Conservation (phyloP, 192 early-diverging fungal species). For the Dispira simplex region DNA sequence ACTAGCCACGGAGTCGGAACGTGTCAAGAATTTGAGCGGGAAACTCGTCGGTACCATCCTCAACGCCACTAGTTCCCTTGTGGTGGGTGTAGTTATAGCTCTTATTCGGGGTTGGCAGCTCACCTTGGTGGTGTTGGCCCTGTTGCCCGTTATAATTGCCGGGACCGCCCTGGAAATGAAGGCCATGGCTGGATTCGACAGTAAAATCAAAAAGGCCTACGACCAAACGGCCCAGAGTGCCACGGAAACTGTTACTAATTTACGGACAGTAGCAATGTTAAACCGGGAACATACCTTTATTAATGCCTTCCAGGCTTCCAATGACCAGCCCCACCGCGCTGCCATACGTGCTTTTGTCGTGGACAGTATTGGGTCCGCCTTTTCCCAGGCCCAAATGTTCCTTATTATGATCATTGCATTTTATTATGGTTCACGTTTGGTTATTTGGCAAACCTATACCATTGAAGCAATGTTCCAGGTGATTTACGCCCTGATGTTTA, state of each 20-base stretch:
- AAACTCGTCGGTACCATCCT: slow-evolving; percentile 24
- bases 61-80: slow-evolving; percentile 19
- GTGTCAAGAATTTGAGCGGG: slow-evolving; percentile 17
- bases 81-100: slow-evolving; percentile 23
- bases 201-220: slow-evolving; percentile 43
- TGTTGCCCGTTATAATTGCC: slow-evolving; percentile 48
- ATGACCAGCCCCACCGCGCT: slow-evolving; percentile 25
- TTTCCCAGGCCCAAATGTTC: slow-evolving; percentile 36
- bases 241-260: slow-evolving; percentile 67
- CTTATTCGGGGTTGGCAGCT: slow-evolving; percentile 42
- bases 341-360: slow-evolving; percentile 22
- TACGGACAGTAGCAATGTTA: slow-evolving; percentile 71
- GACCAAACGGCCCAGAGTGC: slow-evolving; percentile 50
- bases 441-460: slow-evolving; percentile 30
- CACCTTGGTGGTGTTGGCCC: slow-evolving; percentile 41
- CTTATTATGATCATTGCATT: slow-evolving; percentile 34
- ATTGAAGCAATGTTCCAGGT: slow-evolving; percentile 18
- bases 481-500: slow-evolving; percentile 39
- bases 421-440: slow-evolving; percentile 35
- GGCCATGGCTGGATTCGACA: slow-evolving; percentile 24
- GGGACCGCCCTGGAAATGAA: slow-evolving; percentile 50
- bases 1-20: slow-evolving; percentile 52
- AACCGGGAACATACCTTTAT: slow-evolving; percentile 36
- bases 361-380: slow-evolving; percentile 30
- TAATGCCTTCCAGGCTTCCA: slow-evolving; percentile 24